Evolutionary conservation across 345 rosid genomes (phyloP), one percentile per base, ranked within the genome.

Genomic region (Linum lewisii): DNA sequence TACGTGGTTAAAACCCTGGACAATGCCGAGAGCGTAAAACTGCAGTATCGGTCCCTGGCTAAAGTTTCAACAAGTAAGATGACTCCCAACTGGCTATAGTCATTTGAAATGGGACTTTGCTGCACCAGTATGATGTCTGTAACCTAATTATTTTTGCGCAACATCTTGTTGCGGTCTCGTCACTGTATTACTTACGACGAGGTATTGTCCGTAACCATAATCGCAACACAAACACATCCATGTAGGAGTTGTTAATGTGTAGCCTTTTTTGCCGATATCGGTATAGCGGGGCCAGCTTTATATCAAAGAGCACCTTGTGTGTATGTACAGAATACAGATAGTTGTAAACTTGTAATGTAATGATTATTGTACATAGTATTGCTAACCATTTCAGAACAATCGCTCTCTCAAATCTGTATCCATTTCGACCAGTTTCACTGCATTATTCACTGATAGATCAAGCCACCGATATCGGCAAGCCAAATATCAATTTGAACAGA

Each of bases 1-100:
- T 90, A 90, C 52, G 95, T 90, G 57, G 95, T 87, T 69, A 90
- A 90, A 79, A 90, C 95, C 37, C 56, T 85, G 73, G 97, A 90
- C 79, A 84, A 90, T 63, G 89, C 89, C 34, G 95, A 87, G 81
- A 82, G 95, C 68, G 89, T 87, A 13, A 90, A 90, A 71, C 66
- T 90, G 73, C 95, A 90, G 73, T 89, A 90, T 68, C 88, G 91
- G 21, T 90, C 95, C 13, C 87, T 85, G 15, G 86, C 95, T 34
- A 90, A 83, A 75, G 78, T 85, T 65, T 26, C 84, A 15, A 80
- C 83, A 2, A 76, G 73, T 70, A 83, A 85, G 75, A 67, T 78
- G 79, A 66, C 76, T 63, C 75, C 91, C 1, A 70, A 77, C 49
- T 87, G 88, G 95, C 83, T 78, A 44, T 80, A 78, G 65, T 64